Base-by-base conservation (phyloP, 306 rosid genomes). In the Lathyrus tuberosus region DNA sequence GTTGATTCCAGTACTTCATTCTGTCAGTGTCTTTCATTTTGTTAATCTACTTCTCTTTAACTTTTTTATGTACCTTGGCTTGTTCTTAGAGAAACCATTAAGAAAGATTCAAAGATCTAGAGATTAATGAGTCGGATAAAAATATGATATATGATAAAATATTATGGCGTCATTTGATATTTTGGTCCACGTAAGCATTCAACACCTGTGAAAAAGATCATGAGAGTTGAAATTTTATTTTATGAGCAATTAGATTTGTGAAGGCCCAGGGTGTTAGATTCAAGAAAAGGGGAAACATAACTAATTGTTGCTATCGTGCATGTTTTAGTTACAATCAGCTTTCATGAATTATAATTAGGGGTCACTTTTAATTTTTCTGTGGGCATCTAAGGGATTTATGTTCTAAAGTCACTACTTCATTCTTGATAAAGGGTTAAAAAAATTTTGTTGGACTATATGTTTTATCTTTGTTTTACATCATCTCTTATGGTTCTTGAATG, bases 401-500 rank as follows among this genome's bases (percentile, higher is more conserved):
- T 18, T 3, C 37, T 24, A 15, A 24, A 54, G 15, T 54, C 16
- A 11, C 3, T 60, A 41, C 31, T n/a, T 75, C 62, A n/a, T 31
- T 75, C 14, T 44, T 44, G 5, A 66, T 43, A 54, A 56, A 57
- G 59, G 69, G 33, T 58, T 68, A 22, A 37, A 13, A 22, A 46
- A 64, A 74, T 51, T 57, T 22, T 75, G 33, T 68, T 70, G 49
- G 53, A 48, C 48, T 65, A 31, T 33, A 20, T 69, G 15, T 24
- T 71, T 67, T 30, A 42, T 22, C 28, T 37, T 69, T 68, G 40
- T 53, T 73, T 70, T 52, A 15, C 67, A 20, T 64, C 43, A 51
- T 53, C 76, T 67, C 82, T 71, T 47, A 59, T 69, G 70, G 47
- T 28, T 79, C 42, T 69, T 62, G 77, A 65, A 85, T 79, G 72